Evolutionary conservation across 2,329 filamentous ascomycete species (phyloP).

Genomic region (Sporothrix pseudoabietina): DNA sequence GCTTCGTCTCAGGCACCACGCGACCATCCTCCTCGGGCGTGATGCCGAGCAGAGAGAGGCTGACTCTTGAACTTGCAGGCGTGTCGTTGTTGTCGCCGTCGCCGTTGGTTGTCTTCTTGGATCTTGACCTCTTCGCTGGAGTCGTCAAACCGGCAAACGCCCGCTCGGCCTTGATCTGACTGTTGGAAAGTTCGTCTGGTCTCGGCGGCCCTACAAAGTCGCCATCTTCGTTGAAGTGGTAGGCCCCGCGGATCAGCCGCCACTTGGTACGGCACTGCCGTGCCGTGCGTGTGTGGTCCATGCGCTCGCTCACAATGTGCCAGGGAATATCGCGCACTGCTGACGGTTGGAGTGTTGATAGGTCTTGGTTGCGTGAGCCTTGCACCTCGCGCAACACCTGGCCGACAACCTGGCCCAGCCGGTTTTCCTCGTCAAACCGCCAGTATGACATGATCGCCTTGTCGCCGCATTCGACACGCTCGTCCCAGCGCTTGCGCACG

Average conservation of each 20-base stretch:
- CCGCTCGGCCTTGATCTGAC: constrained; percentile 28
- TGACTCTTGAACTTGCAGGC: background rate
- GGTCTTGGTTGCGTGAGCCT: constrained; percentile 42
- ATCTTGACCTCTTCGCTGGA: background rate
- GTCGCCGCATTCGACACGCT: constrained; percentile 63
- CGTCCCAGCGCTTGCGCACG: constrained; percentile 69
- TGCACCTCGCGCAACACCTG: constrained; percentile 55
- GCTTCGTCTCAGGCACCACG: constrained; percentile 45
- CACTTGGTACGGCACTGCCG: constrained; percentile 71
- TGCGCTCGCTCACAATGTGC: constrained; percentile 62
- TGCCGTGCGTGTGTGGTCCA: constrained; percentile 63
- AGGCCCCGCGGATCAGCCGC: constrained; percentile 44
- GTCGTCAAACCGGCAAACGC: background rate
- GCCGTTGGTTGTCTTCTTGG: background rate
- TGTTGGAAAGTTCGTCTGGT: constrained; percentile 23
- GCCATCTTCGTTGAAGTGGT: constrained; percentile 32
- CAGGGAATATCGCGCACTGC: constrained; percentile 64
- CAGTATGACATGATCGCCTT: constrained; percentile 58
- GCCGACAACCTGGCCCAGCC: constrained; percentile 55
- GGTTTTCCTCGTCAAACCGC: constrained; percentile 61
- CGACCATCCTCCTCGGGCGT: constrained; percentile 36
- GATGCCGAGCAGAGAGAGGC: constrained; percentile 24
- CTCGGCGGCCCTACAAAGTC: constrained; percentile 28
- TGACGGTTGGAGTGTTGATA: constrained; percentile 33
- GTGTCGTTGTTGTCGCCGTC: background rate